These are phyloP conservation scores for Citrus sp. DNA, from an alignment of 345 rosid genomes.

Conservation along the genomic window DNA sequence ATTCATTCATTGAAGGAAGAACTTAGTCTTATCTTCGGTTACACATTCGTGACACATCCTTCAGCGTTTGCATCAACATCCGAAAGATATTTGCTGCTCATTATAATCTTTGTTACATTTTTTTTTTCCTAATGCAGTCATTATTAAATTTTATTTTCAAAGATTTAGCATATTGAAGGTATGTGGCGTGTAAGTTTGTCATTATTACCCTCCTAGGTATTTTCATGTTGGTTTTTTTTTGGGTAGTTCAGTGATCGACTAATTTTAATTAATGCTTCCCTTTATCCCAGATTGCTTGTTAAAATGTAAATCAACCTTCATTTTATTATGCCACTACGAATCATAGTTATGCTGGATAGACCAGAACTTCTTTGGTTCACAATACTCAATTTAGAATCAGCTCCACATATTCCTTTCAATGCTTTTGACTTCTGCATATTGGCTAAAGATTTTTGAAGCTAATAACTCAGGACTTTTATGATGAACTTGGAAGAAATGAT, in stretches of 20 bases:
- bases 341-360: not conserved
- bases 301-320: not conserved
- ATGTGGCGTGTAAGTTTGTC: not conserved
- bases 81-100: constrained; percentile 40
- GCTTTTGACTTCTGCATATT: not conserved
- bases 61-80: constrained; percentile 76
- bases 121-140: not conserved
- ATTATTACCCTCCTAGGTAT: not conserved
- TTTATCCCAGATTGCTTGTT: not conserved
- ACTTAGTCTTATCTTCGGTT: constrained; percentile 78
- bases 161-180: not conserved
- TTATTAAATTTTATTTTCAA: not conserved
- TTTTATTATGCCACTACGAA: not conserved
- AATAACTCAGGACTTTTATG: not conserved
- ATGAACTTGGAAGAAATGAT: not conserved
- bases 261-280: not conserved
- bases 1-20: constrained; percentile 76
- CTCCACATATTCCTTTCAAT: not conserved
- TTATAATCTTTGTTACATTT: no score
- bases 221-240: not conserved
- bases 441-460: not conserved
- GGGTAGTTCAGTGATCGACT: not conserved
- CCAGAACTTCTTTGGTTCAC: not conserved
- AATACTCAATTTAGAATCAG: not conserved
- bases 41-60: constrained; percentile 55